A percentile compares a stretch with the other conserved stretches of the same genome.
These are phyloP conservation scores for Glomus cerebriforme DNA, from an alignment of 192 early-diverging fungal species.

Conservation along the genomic window DNA sequence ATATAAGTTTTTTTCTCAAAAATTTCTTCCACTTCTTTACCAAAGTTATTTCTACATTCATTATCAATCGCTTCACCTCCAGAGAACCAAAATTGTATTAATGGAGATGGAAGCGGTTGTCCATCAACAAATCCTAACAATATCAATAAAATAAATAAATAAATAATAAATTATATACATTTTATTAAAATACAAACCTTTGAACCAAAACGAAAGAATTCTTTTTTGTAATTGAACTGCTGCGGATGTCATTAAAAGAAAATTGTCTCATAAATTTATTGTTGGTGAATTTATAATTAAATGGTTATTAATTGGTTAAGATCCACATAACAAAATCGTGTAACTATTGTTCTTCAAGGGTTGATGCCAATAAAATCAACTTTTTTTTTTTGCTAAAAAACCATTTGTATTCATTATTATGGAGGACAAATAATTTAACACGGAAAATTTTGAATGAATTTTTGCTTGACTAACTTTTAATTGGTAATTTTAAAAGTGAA, in stretches of 20 bases:
- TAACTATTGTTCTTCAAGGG: too few species aligned
- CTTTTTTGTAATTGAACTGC: background rate
- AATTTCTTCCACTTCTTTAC: background rate
- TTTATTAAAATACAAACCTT: background rate
- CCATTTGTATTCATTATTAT: too few species aligned
- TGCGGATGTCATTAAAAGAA: background rate
- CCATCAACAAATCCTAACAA: constrained; percentile 5
- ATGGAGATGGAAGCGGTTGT: background rate
- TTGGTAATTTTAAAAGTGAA: too few species aligned
- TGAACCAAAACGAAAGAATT: constrained; percentile 21
- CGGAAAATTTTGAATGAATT: too few species aligned
- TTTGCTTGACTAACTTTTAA: too few species aligned
- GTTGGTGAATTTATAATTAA: too few species aligned
- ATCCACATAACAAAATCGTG: too few species aligned
- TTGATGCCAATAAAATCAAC: too few species aligned
- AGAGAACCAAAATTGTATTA: constrained; percentile 1
- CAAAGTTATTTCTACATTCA: background rate
- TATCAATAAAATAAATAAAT: background rate
- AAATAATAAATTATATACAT: background rate
- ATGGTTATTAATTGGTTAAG: too few species aligned
- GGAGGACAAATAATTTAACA: too few species aligned
- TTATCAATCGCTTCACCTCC: background rate
- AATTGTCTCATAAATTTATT: background rate
- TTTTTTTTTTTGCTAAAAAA: too few species aligned
- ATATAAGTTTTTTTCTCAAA: constrained; percentile 15